Percentiles rank a stretch among this genome's conserved stretches.
Evolutionary conservation across 1,284 basidiomycete genomes (phyloP).

Genomic region (Rhodofomes roseus): DNA sequence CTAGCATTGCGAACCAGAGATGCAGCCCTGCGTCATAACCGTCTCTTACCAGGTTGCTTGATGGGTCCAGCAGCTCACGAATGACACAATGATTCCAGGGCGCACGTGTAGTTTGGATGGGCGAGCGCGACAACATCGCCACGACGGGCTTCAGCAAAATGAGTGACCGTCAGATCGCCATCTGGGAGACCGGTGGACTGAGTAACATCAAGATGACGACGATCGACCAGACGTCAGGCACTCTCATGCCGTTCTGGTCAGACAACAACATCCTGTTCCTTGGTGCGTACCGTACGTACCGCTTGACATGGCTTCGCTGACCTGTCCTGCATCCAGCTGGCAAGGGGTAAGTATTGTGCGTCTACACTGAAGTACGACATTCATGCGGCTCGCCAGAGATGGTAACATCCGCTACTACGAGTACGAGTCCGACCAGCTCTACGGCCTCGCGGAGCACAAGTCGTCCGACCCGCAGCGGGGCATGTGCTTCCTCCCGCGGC

Average conservation of each 20-base stretch:
- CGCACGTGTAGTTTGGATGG: conserved; percentile 88
- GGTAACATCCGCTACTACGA: conserved; percentile 97
- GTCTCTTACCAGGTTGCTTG: conserved; percentile 1
- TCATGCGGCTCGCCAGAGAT: conserved; percentile 49
- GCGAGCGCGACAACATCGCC: conserved; percentile 82
- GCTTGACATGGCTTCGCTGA: background rate
- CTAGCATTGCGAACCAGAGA: too few species aligned
- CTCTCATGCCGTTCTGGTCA: conserved; percentile 96
- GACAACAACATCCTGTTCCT: conserved; percentile 95
- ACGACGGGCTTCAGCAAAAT: conserved; percentile 96
- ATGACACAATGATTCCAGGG: conserved; percentile 37
- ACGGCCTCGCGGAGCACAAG: conserved; percentile 85
- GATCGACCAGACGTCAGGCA: conserved; percentile 88
- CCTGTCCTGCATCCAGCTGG: conserved; percentile 44
- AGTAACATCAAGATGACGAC: conserved; percentile 72
- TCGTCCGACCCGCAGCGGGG: conserved; percentile 92
- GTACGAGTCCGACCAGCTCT: conserved; percentile 84
- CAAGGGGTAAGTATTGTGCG: conserved; percentile 51
- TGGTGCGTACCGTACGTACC: conserved; percentile 40
- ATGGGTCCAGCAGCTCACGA: too few species aligned
- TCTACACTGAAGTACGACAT: conserved; percentile 8
- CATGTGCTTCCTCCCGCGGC: conserved; percentile 92
- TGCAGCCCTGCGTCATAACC: too few species aligned
- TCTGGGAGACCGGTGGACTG: conserved; percentile 83
- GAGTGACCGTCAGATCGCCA: conserved; percentile 85